phyloP scores from a whole-genome alignment of 1,139 yeast species.

The Groenewaldozyma auringiensis region DNA sequence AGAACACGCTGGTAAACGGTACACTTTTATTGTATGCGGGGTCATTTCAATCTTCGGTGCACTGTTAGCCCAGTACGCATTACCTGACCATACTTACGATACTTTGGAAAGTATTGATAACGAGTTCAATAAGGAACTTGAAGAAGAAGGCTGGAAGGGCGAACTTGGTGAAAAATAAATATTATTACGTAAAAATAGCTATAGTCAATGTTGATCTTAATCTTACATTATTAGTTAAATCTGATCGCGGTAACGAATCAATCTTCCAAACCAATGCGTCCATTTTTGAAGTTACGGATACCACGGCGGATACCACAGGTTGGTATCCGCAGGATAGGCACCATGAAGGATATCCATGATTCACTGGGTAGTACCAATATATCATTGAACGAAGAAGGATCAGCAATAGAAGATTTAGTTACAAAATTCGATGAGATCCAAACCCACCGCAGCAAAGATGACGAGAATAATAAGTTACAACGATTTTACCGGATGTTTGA shows the following conservation, averaged over 20 bases:
- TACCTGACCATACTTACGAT: conserved; percentile 5
- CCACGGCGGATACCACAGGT: too few relatives aligned
- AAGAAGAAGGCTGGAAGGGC: conserved; percentile 7
- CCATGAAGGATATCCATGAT: too few relatives aligned
- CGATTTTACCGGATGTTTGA: conserved; percentile 31
- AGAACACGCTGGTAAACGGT: conserved; percentile 5
- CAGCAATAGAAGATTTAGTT: background rate
- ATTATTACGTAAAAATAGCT: background rate
- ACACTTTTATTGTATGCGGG: conserved; percentile 7
- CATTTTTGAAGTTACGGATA: too few relatives aligned
- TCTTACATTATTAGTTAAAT: too few relatives aligned
- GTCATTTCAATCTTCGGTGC: conserved; percentile 5
- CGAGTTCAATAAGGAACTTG: conserved; percentile 3
- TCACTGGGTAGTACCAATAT: too few relatives aligned
- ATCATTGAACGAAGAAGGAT: background rate
- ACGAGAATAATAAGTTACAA: conserved; percentile 7
- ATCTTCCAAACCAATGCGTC: too few relatives aligned
- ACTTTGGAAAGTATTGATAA: conserved; percentile 2
- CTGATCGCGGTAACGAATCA: too few relatives aligned
- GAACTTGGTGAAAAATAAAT: conserved; percentile 3
- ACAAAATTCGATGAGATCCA: background rate
- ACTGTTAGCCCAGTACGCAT: conserved; percentile 3
- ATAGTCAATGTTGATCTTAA: too few relatives aligned
- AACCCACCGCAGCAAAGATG: background rate
- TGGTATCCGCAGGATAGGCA: too few relatives aligned